A percentile compares a stretch with the other conserved stretches of the same genome.
Conservation (phyloP, 768 basidiomycete species). For the Terana coerulea region DNA sequence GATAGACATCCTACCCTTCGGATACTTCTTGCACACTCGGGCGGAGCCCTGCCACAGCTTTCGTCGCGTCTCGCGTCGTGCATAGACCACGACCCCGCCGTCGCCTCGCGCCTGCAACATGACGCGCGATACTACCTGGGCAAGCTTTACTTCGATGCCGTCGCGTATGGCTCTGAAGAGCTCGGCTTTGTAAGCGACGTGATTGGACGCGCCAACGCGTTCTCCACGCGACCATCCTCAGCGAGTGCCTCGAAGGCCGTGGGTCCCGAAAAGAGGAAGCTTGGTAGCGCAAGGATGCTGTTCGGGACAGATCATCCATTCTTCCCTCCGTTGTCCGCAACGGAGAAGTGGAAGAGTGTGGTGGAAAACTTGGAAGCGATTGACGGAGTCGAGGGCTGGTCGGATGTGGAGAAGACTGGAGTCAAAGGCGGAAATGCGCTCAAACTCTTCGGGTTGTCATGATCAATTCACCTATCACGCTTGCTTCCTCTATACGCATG, state of each 20-base stretch:
- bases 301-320: conserved; percentile 92
- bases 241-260: conserved; percentile 14
- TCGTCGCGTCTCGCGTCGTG: conserved; percentile 85
- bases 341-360: conserved; percentile 80
- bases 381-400: conserved; percentile 58
- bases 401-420: conserved; percentile 51
- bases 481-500: not conserved
- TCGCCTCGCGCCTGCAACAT: conserved; percentile 68
- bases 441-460: conserved; percentile 49
- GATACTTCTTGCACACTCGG: conserved; percentile 83
- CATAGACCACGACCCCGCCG: conserved; percentile 80
- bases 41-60: conserved; percentile 77
- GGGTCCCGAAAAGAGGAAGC: conserved; percentile 32
- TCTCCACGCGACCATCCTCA: conserved; percentile 22
- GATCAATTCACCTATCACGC: not conserved
- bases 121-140: conserved; percentile 85
- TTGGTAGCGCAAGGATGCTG: conserved; percentile 59
- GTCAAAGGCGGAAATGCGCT: conserved; percentile 76
- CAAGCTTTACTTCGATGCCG: conserved; percentile 78
- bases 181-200: conserved; percentile 73
- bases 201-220: conserved; percentile 55
- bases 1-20: conserved; percentile 76
- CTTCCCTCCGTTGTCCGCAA: conserved; percentile 73
- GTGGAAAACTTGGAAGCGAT: conserved; percentile 85
- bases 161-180: conserved; percentile 87